These are phyloP conservation scores for Zizania latifolia DNA, from an alignment of 176 grass and related monocot genomes.

Conservation along the genomic window DNA sequence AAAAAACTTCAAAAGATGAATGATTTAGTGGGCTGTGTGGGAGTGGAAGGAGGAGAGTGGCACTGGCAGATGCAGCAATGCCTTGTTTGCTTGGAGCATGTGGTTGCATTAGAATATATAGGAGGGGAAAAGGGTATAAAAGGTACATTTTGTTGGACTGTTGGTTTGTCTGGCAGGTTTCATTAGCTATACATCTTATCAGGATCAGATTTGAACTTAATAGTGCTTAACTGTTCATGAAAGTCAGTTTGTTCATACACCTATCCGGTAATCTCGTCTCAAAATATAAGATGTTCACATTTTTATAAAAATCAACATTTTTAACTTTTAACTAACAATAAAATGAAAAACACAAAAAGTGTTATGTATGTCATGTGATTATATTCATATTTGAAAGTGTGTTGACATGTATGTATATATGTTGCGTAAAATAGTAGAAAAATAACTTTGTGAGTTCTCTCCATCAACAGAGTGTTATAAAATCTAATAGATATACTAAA, in stretches of 20 bases:
- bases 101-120: conserved; percentile 31
- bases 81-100: conserved; percentile 18
- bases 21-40: conserved; percentile 21
- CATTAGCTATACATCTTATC: not conserved
- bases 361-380: no score
- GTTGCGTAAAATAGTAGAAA: not conserved
- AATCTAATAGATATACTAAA: not conserved
- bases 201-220: not conserved
- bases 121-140: conserved; percentile 30
- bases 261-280: no score
- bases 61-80: conserved; percentile 26
- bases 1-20: conserved; percentile 35
- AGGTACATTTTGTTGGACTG: conserved; percentile 44
- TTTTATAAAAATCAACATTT: no score
- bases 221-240: conserved; percentile 1
- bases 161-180: conserved; percentile 22
- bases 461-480: not conserved
- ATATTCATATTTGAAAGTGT: no score
- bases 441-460: not conserved
- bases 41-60: conserved; percentile 25
- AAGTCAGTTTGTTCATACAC: not conserved
- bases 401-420: no score
- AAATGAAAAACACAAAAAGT: no score
- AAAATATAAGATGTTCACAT: no score
- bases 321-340: no score